A percentile compares a stretch with the other conserved stretches of the same genome.
Conservation (phyloP, 2,329 filamentous ascomycete species). For the Nectriaceae sp. region DNA sequence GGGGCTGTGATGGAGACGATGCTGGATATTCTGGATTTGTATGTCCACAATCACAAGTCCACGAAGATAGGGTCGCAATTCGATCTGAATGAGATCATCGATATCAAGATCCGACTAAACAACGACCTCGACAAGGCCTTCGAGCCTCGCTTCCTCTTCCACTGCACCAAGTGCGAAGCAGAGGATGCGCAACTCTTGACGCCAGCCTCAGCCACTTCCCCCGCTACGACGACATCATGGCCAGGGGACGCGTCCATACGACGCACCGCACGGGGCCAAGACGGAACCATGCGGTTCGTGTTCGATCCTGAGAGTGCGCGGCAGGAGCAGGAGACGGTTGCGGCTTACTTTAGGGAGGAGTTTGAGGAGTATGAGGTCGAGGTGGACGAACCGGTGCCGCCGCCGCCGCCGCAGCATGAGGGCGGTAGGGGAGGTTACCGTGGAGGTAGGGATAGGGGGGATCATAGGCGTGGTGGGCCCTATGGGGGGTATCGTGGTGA, state of each 20-base stretch:
- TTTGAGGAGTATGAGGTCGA: slow-evolving; percentile 79
- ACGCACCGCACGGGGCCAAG: slow-evolving; percentile 46
- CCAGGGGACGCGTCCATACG: slow-evolving; percentile 36
- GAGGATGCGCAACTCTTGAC: slow-evolving; percentile 36
- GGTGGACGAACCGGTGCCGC: slow-evolving; percentile 63
- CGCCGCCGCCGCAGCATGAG: slow-evolving; percentile 28
- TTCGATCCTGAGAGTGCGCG: slow-evolving; percentile 77
- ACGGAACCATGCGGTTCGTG: slow-evolving; percentile 86
- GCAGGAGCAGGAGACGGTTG: slow-evolving; percentile 68
- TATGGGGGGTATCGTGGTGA: slow-evolving; percentile 39
- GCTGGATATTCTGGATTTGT: slow-evolving; percentile 88
- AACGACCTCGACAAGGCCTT: slow-evolving; percentile 69
- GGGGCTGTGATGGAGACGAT: slow-evolving; percentile 71
- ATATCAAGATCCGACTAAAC: slow-evolving; percentile 85
- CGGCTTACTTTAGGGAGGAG: slow-evolving; percentile 70
- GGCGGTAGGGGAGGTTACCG: slow-evolving; percentile 32
- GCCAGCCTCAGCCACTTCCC: slow-evolving; percentile 37
- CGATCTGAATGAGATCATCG: slow-evolving; percentile 77
- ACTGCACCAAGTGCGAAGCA: slow-evolving; percentile 54
- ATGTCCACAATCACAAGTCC: slow-evolving; percentile 76
- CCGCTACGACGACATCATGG: slow-evolving; percentile 41
- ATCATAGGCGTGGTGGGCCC: slow-evolving; percentile 34
- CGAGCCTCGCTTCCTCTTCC: slow-evolving; percentile 64
- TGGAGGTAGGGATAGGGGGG: slow-evolving; percentile 34
- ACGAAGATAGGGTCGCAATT: slow-evolving; percentile 75